Base-by-base conservation (phyloP, 805 yeast species). In the Candida incommunis region DNA sequence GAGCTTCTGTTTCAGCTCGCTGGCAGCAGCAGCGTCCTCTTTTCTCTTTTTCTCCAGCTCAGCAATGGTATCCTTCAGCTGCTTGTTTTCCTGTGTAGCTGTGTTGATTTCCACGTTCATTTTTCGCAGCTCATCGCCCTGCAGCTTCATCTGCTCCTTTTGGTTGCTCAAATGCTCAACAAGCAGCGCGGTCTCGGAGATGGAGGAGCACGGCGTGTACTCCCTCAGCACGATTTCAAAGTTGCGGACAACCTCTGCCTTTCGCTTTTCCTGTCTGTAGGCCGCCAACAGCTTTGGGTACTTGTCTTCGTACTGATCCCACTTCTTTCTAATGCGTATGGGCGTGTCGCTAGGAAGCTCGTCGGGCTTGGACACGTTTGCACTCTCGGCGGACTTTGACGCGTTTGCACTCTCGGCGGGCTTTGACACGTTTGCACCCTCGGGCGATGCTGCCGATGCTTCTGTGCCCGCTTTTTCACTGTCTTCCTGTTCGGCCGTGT, bases 221-320 rank as follows among this genome's bases (percentile, higher is more conserved):
- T 90, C 96, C 43, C 74, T 69, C 48, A 90, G 64, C 13, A 82
- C 73, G 46, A 67, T 75, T 56, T 86, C 96, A 52, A 88, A 81
- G 5, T 49, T 43, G 3, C 58, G 66, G 5, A 87, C 71, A 40
- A 80, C 68, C 41, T 74, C 79, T 1, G 71, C 66, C 53, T 79
- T 82, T 43, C 72, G 67, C 64, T 82, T 85, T 59, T 88, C 96
- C 1, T 71, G 66, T 56, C 86, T 83, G 64, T 85, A 92, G 0
- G 97, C 96, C 40, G 81, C 81, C 43, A 87, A 70, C 15, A 90
- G 66, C 40, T 53, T 65, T 0, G 98, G 98, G 58, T 92, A 90
- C 60, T 86, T 87, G 43, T 81, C 82, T 60, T 90, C 97, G 60
- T 88, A 90, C 59, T 86, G 87, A 46, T 72, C 76, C 56, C 82